phyloP scores from a whole-genome alignment of 1,284 basidiomycete species.

The Irpex sp. region DNA sequence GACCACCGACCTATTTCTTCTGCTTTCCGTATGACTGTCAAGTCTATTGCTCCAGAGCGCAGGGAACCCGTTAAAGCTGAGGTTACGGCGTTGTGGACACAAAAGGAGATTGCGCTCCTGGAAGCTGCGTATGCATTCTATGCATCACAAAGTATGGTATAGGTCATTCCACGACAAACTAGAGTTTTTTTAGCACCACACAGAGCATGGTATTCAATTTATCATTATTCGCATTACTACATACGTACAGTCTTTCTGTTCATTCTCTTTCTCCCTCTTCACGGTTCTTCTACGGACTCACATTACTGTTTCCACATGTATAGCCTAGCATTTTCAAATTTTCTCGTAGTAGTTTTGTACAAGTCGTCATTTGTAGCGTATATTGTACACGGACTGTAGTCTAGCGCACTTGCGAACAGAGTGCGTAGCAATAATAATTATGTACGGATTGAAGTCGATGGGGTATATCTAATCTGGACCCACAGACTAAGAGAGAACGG shows the following conservation, averaged over 20 bases:
- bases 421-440: background rate
- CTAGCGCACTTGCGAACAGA: background rate
- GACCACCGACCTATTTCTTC: constrained; percentile 90
- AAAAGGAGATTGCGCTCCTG: constrained; percentile 53
- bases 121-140: constrained; percentile 52
- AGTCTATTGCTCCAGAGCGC: constrained; percentile 59
- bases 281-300: background rate
- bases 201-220: background rate
- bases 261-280: background rate
- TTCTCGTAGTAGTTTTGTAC: background rate
- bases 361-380: background rate
- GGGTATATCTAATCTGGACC: no score
- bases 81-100: constrained; percentile 56
- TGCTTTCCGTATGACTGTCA: constrained; percentile 69
- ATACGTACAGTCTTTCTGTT: no score
- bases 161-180: background rate
- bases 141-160: constrained; percentile 28
- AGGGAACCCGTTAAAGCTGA: constrained; percentile 53
- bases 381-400: background rate
- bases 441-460: background rate
- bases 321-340: background rate
- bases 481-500: no score
- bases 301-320: background rate
- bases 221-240: background rate
- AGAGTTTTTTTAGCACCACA: background rate